phyloP scores from a whole-genome alignment of 1,139 yeast genomes.

The Yamadazyma siamensis region DNA sequence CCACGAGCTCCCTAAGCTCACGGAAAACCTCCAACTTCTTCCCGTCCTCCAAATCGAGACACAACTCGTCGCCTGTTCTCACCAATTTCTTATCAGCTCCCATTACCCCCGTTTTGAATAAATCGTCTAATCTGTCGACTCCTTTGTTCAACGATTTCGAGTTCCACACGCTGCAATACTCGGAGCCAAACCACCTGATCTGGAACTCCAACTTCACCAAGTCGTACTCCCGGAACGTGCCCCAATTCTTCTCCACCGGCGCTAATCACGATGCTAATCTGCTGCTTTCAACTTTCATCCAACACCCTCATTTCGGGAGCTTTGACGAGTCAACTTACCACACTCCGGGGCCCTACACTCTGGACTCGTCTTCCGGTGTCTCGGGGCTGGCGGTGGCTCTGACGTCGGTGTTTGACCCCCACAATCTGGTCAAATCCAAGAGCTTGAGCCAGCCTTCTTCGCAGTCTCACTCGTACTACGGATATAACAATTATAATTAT shows the following conservation, averaged over 20 bases:
- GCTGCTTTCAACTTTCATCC: too few relatives aligned
- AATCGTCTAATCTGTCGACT: slow-evolving; percentile 10
- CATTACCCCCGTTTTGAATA: slow-evolving; percentile 13
- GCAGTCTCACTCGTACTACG: background rate
- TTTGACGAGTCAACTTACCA: slow-evolving; percentile 1
- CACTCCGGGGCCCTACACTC: background rate
- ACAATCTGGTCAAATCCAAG: slow-evolving; percentile 1
- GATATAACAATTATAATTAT: background rate
- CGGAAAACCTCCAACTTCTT: slow-evolving; percentile 18
- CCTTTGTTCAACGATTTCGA: slow-evolving; percentile 14
- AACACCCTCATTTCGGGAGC: slow-evolving; percentile 3
- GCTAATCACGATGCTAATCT: background rate
- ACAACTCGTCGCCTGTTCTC: slow-evolving; percentile 10
- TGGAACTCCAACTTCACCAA: slow-evolving; percentile 9
- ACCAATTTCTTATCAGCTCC: slow-evolving; percentile 13
- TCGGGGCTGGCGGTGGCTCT: background rate
- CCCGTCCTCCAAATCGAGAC: slow-evolving; percentile 8
- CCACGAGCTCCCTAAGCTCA: slow-evolving; percentile 10
- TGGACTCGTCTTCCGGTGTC: background rate
- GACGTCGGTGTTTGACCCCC: background rate
- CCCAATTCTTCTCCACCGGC: slow-evolving; percentile 6
- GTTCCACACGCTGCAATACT: slow-evolving; percentile 2
- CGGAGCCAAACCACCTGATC: slow-evolving; percentile 7
- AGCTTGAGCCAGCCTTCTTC: slow-evolving; percentile 3
- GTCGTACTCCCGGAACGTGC: slow-evolving; percentile 6